Percentiles rank a stretch among this genome's conserved stretches.
phyloP scores from a whole-genome alignment of 2,329 filamentous ascomycete species.

The Rhexocercosporidium sp. region DNA sequence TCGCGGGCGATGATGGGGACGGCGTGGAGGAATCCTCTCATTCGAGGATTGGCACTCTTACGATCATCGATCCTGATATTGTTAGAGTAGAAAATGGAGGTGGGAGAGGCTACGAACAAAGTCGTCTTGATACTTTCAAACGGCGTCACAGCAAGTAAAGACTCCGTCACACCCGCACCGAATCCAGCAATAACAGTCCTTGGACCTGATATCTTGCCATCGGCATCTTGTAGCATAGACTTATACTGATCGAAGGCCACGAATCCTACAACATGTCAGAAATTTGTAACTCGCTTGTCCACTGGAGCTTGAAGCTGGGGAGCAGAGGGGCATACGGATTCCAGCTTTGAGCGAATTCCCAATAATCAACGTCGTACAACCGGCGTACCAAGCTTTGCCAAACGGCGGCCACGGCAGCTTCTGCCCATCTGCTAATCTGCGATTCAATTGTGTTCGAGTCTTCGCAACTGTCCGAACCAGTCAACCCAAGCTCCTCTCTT shows the following conservation, averaged over 20 bases:
- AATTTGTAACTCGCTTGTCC: not conserved
- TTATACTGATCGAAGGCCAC: slow-evolving; percentile 98
- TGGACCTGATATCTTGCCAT: slow-evolving; percentile 89
- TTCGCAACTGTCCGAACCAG: slow-evolving; percentile 68
- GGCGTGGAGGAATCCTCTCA: slow-evolving; percentile 92
- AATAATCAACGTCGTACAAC: slow-evolving; percentile 95
- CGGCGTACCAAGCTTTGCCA: slow-evolving; percentile 94
- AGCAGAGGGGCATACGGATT: slow-evolving; percentile 68
- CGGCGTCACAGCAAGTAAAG: slow-evolving; percentile 89
- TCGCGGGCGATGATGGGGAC: slow-evolving; percentile 86
- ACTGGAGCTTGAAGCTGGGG: not conserved
- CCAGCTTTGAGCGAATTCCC: slow-evolving; percentile 97
- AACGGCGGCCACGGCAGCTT: slow-evolving; percentile 96
- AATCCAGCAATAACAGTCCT: slow-evolving; percentile 93
- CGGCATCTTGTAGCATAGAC: slow-evolving; percentile 75
- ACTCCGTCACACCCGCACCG: slow-evolving; percentile 93
- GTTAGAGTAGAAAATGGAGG: slow-evolving; percentile 4
- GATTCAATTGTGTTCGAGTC: slow-evolving; percentile 92
- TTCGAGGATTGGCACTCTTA: slow-evolving; percentile 81
- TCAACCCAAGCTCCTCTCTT: slow-evolving; percentile 11
- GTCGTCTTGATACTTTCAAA: slow-evolving; percentile 99
- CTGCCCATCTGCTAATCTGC: slow-evolving; percentile 76
- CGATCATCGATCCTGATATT: slow-evolving; percentile 83
- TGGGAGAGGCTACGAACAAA: slow-evolving; percentile 54
- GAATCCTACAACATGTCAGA: slow-evolving; percentile 63